A percentile compares a stretch with the other conserved stretches of the same genome.
Conservation (phyloP, 176 grass and related monocot genomes). For the Ensete glaucum region DNA sequence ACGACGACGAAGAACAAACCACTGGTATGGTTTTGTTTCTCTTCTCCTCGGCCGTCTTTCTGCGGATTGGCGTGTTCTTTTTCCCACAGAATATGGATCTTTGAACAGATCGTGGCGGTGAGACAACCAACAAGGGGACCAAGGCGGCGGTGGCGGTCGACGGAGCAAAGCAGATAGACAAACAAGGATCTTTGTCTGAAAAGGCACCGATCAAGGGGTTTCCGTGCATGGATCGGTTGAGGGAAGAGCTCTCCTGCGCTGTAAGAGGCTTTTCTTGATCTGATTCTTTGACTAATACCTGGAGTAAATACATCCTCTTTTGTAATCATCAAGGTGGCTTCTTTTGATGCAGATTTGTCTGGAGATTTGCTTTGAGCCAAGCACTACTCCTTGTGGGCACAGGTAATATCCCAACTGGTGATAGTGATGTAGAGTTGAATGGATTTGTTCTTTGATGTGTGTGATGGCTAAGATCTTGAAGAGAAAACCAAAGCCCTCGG, state of each 20-base stretch:
- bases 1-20: constrained; percentile 30
- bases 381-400: constrained; percentile 68
- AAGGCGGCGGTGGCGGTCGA: constrained; percentile 14
- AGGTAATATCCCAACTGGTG: constrained; percentile 33
- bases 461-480: neutral
- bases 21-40: constrained; percentile 7
- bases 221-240: constrained; percentile 66
- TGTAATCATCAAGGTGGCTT: neutral
- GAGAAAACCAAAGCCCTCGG: neutral
- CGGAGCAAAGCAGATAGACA: constrained; percentile 17
- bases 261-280: constrained; percentile 26
- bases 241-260: constrained; percentile 88
- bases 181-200: constrained; percentile 18
- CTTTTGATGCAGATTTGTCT: constrained; percentile 57
- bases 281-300: neutral
- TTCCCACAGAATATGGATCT: too few species aligned
- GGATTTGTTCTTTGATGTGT: neutral
- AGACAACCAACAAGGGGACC: constrained; percentile 1
- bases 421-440: neutral
- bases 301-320: constrained; percentile 13
- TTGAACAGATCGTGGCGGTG: neutral
- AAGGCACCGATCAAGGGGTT: constrained; percentile 11
- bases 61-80: too few species aligned
- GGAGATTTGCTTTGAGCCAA: constrained; percentile 82
- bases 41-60: neutral